Conservation (phyloP, 2,329 filamentous ascomycete species). For the Hirsutella thompsonii region DNA sequence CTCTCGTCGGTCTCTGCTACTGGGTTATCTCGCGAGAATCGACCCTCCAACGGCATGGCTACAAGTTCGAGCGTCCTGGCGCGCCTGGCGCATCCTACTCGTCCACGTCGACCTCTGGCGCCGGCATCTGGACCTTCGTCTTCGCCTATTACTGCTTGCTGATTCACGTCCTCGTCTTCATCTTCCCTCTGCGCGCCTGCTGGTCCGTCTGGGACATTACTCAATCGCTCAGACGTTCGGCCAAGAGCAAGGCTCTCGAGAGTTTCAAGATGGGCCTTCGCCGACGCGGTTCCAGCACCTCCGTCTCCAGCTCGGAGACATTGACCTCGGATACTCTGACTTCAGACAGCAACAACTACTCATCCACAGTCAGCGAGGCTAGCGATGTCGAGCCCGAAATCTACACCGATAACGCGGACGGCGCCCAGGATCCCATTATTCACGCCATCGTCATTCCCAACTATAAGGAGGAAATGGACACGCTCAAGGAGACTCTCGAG, state of each 20-base stretch:
- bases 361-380: conserved; percentile 35
- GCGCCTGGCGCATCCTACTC: conserved; percentile 17
- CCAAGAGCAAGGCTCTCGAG: conserved; percentile 30
- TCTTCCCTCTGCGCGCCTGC: conserved; percentile 50
- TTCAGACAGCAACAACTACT: conserved; percentile 27
- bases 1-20: conserved; percentile 34
- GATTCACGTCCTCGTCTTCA: conserved; percentile 50
- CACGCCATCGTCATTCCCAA: conserved; percentile 61
- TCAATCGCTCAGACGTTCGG: conserved; percentile 30
- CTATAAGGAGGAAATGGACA: conserved; percentile 61
- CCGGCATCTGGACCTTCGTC: conserved; percentile 35
- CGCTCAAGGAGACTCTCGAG: conserved; percentile 53
- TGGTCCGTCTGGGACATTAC: conserved; percentile 49
- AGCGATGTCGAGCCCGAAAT: conserved; percentile 36
- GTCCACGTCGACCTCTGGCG: conserved; percentile 21
- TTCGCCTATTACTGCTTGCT: conserved; percentile 54
- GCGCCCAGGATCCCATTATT: conserved; percentile 32
- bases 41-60: conserved; percentile 27
- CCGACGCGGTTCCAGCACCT: conserved; percentile 40
- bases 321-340: conserved; percentile 37
- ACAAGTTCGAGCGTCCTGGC: conserved; percentile 27
- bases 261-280: conserved; percentile 29
- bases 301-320: conserved; percentile 43
- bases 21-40: conserved; percentile 41
- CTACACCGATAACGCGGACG: conserved; percentile 29